Base-by-base conservation (phyloP, 768 basidiomycete genomes). In the Strobilomyces dryophilus region DNA sequence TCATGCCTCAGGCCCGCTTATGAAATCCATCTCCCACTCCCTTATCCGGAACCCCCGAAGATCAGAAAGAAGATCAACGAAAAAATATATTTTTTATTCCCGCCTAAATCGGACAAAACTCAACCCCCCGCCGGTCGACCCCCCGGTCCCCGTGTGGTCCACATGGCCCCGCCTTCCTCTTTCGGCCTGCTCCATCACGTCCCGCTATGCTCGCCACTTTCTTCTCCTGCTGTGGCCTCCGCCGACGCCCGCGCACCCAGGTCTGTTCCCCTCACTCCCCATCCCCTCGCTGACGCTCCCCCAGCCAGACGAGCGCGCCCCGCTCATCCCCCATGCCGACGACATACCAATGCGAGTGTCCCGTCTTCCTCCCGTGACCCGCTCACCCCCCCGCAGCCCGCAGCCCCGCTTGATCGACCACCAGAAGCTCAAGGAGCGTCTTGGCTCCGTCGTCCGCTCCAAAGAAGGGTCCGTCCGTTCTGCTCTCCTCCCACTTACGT, bases 401-500 rank as follows among this genome's bases (percentile, higher is more conserved):
- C 66, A 68, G 49, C 68, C 59, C 46, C 69, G 66, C 4, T 54
- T 71, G n/a, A 53, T 79, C 32, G 77, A 82, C 64, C 76, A 80
- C 36, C 76, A 78, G 47, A 74, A 70, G 37, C 61, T 81, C 58
- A 79, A 78, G 61, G 79, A 79, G 35, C 68, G 79, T 21, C 67
- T 84, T 46, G 72, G 74, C 4, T 68, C 74, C 9, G 84, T 86
- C 31, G 82, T 86, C 26, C 79, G 81, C 5, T 67, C 78, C 2
- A 83, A 81, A 61, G 81, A 84, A 68, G 77, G 81, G 84, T 84
- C 53, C 54, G 77, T 72, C 27, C 10, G 1, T 12, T 15, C 39
- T 17, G 9, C 51, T 21, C 48, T 17, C 40, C 37, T 32, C 32
- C n/a, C 40, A 27, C 26, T 48, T 7, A 32, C 26, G 12, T 41